These are phyloP conservation scores for Lyophyllum decastes DNA, from an alignment of 768 basidiomycete genomes.

Conservation along the genomic window DNA sequence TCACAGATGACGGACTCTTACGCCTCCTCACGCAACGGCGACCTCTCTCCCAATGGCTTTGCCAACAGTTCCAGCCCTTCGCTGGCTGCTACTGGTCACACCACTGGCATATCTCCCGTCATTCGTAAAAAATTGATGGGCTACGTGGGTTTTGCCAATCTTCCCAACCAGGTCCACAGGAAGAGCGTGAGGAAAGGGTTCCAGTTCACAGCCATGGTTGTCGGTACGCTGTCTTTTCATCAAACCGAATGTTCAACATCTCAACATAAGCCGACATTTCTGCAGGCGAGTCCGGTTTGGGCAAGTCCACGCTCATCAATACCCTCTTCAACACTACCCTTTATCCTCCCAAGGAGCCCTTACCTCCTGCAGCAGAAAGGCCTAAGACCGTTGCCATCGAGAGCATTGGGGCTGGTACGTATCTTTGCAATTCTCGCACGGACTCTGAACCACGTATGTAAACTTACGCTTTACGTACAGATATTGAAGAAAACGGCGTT, in stretches of 20 bases:
- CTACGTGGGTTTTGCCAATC: constrained; percentile 95
- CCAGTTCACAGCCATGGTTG: constrained; percentile 99
- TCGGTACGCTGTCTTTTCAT: constrained; percentile 56
- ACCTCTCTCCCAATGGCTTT: constrained; percentile 58
- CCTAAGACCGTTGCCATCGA: constrained; percentile 96
- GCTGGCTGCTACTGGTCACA: constrained; percentile 38
- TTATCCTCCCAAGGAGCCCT: constrained; percentile 85
- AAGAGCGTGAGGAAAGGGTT: constrained; percentile 98
- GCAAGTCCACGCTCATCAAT: constrained; percentile 98
- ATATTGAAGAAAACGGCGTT: constrained; percentile 98
- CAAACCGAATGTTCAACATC: constrained; percentile 22
- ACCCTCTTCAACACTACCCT: constrained; percentile 97
- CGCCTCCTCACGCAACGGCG: constrained; percentile 65
- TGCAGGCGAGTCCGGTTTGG: constrained; percentile 94
- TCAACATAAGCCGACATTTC: constrained; percentile 12
- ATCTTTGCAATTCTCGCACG: constrained; percentile 15
- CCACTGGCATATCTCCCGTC: constrained; percentile 43
- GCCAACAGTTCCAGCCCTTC: constrained; percentile 69
- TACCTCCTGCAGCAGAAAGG: constrained; percentile 82
- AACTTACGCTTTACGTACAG: constrained; percentile 46
- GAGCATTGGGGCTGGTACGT: constrained; percentile 94
- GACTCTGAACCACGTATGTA: constrained; percentile 23
- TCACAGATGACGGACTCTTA: constrained; percentile 77
- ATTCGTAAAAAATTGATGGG: constrained; percentile 93
- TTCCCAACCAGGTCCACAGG: constrained; percentile 99